phyloP scores from a whole-genome alignment of 176 grass and related monocot species.

The Poa annua region DNA sequence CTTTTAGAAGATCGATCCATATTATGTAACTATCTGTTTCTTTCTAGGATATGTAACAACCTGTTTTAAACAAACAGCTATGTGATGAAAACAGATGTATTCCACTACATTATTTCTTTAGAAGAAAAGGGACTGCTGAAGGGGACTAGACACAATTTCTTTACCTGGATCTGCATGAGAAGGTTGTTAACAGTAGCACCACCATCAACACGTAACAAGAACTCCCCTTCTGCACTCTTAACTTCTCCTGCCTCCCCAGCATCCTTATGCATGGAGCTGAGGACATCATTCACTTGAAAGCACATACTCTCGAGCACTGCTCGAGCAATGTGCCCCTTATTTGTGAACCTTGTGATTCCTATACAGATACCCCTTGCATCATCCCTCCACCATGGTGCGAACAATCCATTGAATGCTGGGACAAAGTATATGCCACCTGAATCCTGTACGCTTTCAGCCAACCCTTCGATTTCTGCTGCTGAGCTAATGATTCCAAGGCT shows the following conservation, averaged over 20 bases:
- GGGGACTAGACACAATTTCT: neutral
- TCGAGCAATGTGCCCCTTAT: conserved; percentile 76
- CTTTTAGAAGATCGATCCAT: neutral
- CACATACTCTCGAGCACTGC: conserved; percentile 91
- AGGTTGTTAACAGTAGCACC: conserved; percentile 87
- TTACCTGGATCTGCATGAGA: conserved; percentile 97
- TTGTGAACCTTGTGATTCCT: conserved; percentile 93
- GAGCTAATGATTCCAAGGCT: conserved; percentile 68
- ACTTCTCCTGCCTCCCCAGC: conserved; percentile 65
- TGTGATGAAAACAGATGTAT: neutral
- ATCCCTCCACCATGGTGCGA: conserved; percentile 96
- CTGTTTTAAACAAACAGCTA: neutral
- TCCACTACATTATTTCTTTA: neutral
- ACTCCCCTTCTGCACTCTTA: conserved; percentile 56
- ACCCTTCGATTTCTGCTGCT: conserved; percentile 66
- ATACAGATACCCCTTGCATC: conserved; percentile 76
- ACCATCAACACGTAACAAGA: conserved; percentile 86
- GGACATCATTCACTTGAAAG: conserved; percentile 96
- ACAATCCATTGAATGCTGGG: conserved; percentile 88
- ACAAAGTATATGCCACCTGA: conserved; percentile 90
- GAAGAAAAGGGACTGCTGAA: neutral
- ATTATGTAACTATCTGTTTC: neutral
- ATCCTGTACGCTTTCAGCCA: conserved; percentile 68
- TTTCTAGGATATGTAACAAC: neutral
- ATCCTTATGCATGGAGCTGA: conserved; percentile 93